Base-by-base conservation (phyloP, 2,329 filamentous ascomycete species). In the Fonsecaea nubica region DNA sequence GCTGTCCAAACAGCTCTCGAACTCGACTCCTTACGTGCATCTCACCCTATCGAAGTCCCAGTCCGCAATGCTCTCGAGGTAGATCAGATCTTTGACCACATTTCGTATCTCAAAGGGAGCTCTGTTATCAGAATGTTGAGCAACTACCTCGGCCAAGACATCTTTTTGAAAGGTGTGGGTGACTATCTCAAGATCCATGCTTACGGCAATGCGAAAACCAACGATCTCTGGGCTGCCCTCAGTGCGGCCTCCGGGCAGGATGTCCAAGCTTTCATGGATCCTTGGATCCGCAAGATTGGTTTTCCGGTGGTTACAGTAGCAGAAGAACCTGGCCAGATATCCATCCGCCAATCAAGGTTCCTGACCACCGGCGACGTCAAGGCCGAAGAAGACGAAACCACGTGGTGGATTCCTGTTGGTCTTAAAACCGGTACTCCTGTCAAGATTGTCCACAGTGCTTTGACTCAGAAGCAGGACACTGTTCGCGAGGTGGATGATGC, bases 61-160 rank as follows among this genome's bases (percentile, higher is more conserved):
- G 95, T 99, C 35, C 89, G 89, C 73, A 93, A 97, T 77, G 95
- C 93, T 35, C 86, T 98, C 10, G 95, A 98, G 73, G 92, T 98
- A 71, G 96, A 98, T 78, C 95, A 99, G 79, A 96, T 98, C 71
- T 99, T 99, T 76, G 95, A 99, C 77, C 87, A 90, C 77, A 98
- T 99, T 80, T 96, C 92, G 80, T 99, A 98, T 77, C 85, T 96
- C 69, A 98, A 99, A 82, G 95, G 95, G 40, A 96, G 92, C 81
- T 97, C 94, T 1, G 92, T 95, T 66, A 95, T 99, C 75, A 91
- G 95, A 75, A 99, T 99, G 95, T 81, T 99, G 74, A 94, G 92
- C 73, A 90, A 90, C 74, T 92, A 98, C 78, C 87, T 99, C 18
- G 93, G 93, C 13, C 89, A 91, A 60, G 89, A 97, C 74, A 91